Evolutionary conservation across 179 eudicot species (phyloP).

Genomic region (Sideroxylon spinosum): DNA sequence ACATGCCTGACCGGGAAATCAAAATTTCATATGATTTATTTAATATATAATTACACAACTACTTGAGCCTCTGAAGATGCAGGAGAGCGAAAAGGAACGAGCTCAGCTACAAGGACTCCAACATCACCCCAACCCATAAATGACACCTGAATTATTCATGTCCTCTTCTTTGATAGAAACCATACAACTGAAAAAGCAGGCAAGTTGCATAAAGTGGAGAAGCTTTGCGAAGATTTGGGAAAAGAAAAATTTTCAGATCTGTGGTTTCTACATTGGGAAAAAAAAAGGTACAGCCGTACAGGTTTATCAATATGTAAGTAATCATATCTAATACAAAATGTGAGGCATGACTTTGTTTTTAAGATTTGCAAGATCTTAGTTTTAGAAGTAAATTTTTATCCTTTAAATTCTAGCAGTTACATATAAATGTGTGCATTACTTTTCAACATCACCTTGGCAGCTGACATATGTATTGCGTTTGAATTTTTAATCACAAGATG

Average conservation of each 20-base stretch:
- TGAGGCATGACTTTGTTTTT: background rate
- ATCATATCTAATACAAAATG: background rate
- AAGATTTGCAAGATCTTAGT: background rate
- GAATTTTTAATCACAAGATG: background rate
- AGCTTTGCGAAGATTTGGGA: background rate
- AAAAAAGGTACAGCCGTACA: background rate
- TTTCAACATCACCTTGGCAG: background rate
- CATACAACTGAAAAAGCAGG: background rate
- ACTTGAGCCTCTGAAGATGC: too few relatives aligned
- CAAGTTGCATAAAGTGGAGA: background rate
- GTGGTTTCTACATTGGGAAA: background rate
- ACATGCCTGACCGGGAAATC: too few relatives aligned
- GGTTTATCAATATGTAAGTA: background rate
- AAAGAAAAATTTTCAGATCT: background rate
- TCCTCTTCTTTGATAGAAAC: too few relatives aligned
- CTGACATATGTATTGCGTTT: background rate
- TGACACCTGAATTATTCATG: too few relatives aligned
- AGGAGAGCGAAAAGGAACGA: too few relatives aligned
- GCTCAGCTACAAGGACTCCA: too few relatives aligned
- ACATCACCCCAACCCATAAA: too few relatives aligned
- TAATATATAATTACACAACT: too few relatives aligned
- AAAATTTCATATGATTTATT: too few relatives aligned
- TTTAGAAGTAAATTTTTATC: background rate
- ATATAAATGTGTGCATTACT: background rate
- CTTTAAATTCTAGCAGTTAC: background rate